These are phyloP conservation scores for Teratosphaeria epicoccoides DNA, from an alignment of 2,329 filamentous ascomycete genomes.

Conservation along the genomic window DNA sequence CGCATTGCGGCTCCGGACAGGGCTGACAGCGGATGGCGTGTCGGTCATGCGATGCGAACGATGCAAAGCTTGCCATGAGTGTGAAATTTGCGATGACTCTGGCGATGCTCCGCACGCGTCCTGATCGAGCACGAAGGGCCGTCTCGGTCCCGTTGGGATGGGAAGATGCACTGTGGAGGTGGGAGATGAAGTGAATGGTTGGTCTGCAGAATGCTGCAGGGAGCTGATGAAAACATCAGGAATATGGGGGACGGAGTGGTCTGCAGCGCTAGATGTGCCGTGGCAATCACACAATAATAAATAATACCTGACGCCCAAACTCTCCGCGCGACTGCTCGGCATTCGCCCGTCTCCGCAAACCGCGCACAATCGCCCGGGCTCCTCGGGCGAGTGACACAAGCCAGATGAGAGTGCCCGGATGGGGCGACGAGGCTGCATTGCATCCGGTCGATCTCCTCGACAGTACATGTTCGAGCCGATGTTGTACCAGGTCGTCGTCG, in stretches of 20 bases:
- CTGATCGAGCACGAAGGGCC: too few relatives aligned
- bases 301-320: neutral
- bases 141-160: too few relatives aligned
- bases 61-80: neutral
- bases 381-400: too few relatives aligned
- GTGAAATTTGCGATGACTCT: neutral
- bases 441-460: too few relatives aligned
- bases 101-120: too few relatives aligned
- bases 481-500: too few relatives aligned
- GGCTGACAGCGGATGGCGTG: neutral
- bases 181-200: neutral
- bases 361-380: too few relatives aligned
- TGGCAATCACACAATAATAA: neutral
- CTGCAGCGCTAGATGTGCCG: neutral
- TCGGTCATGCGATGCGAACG: neutral
- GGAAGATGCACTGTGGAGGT: too few relatives aligned
- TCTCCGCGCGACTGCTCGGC: neutral
- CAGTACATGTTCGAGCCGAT: too few relatives aligned
- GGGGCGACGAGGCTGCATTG: too few relatives aligned
- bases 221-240: neutral
- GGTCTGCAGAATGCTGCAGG: neutral
- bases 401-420: too few relatives aligned
- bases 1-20: neutral
- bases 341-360: too few relatives aligned
- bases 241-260: neutral